A percentile compares a stretch with the other conserved stretches of the same genome.
phyloP scores from a whole-genome alignment of 1,284 basidiomycete species.

The Puccinia triticina region DNA sequence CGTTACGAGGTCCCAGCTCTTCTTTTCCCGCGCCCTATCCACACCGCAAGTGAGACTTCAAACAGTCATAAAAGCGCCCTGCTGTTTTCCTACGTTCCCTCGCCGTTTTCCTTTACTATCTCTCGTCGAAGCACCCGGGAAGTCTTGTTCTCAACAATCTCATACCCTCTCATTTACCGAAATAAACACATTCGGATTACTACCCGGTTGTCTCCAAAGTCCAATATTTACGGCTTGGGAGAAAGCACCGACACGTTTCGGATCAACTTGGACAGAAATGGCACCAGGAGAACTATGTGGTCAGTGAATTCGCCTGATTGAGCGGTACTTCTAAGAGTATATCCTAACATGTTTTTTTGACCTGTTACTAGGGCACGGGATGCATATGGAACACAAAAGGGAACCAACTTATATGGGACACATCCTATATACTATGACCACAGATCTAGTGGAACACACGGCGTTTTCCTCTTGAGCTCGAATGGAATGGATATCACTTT shows the following conservation, averaged over 20 bases:
- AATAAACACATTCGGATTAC: conserved; percentile 48
- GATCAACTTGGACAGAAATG: conserved; percentile 23
- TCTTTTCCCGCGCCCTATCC: conserved; percentile 18
- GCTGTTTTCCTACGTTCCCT: conserved; percentile 37
- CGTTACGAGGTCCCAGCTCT: conserved; percentile 54
- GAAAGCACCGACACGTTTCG: conserved; percentile 36
- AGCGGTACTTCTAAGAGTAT: background rate
- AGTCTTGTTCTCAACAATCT: conserved; percentile 48
- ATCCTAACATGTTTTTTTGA: background rate
- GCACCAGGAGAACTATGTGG: conserved; percentile 34
- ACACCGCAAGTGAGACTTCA: background rate
- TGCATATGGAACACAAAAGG: conserved; percentile 26
- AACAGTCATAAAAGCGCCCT: conserved; percentile 6
- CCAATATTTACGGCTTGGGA: conserved; percentile 52
- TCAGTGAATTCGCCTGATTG: background rate
- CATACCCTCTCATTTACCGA: conserved; percentile 41
- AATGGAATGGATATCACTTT: conserved; percentile 71
- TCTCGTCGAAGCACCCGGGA: conserved; percentile 43
- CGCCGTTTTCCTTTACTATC: conserved; percentile 52
- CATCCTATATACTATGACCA: conserved; percentile 53
- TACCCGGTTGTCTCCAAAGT: conserved; percentile 37
- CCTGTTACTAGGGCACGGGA: conserved; percentile 38
- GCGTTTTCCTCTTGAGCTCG: conserved; percentile 68
- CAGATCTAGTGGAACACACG: conserved; percentile 44
- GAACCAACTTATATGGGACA: conserved; percentile 50